Evolutionary conservation across 2,329 filamentous ascomycete species (phyloP).

Genomic region (Fusarium decemcellulare): DNA sequence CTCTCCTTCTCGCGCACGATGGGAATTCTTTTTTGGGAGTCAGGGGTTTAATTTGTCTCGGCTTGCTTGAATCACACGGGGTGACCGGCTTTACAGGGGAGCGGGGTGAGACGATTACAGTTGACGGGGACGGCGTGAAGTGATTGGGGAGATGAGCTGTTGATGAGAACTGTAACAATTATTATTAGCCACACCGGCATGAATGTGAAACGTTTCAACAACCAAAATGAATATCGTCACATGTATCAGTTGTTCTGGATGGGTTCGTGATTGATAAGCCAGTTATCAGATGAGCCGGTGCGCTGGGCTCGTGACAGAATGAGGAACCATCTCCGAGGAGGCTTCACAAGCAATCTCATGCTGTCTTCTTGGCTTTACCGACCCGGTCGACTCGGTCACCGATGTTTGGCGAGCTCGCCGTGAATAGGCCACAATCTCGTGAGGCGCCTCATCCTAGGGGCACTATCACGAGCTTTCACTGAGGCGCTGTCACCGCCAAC

Average conservation of each 20-base stretch:
- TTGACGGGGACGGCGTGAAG: slow-evolving; percentile 9
- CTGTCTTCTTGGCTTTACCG: background rate
- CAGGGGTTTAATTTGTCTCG: slow-evolving; percentile 43
- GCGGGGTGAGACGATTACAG: slow-evolving; percentile 12
- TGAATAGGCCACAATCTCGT: slow-evolving; percentile 2
- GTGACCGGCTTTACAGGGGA: slow-evolving; percentile 26
- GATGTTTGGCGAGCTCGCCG: background rate
- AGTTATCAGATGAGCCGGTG: slow-evolving; percentile 12
- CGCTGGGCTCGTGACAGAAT: background rate
- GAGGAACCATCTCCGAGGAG: slow-evolving; percentile 9
- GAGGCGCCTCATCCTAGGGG: background rate
- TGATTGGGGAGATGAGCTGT: background rate
- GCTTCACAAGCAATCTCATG: background rate
- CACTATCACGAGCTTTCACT: slow-evolving; percentile 7
- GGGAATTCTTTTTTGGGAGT: slow-evolving; percentile 42
- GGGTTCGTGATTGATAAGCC: slow-evolving; percentile 21
- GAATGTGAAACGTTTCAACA: slow-evolving; percentile 34
- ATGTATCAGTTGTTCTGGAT: background rate
- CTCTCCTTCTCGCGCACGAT: slow-evolving; percentile 33
- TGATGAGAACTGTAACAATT: slow-evolving; percentile 37
- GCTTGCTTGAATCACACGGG: slow-evolving; percentile 30
- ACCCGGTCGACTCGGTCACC: slow-evolving; percentile 6
- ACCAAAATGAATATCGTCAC: background rate
- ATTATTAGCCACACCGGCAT: slow-evolving; percentile 27
- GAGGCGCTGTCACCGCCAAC: background rate